Evolutionary conservation across 2,329 filamentous ascomycete genomes (phyloP).

Genomic region (Aquanectria penicillioides): DNA sequence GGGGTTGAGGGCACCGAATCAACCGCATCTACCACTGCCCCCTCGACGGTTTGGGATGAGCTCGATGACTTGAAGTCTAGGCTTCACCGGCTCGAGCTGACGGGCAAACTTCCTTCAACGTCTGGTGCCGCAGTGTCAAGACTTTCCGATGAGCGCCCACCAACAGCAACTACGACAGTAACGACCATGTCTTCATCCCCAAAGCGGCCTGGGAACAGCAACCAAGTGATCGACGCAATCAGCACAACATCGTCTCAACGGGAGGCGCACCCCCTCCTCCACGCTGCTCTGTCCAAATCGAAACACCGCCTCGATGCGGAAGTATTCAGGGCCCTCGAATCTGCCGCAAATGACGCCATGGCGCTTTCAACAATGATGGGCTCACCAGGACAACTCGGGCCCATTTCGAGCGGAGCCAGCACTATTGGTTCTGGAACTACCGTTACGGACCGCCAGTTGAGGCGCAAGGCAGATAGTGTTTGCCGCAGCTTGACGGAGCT

Average conservation of each 20-base stretch:
- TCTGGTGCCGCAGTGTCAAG: conserved; percentile 83
- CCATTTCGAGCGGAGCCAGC: conserved; percentile 74
- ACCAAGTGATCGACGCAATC: conserved; percentile 48
- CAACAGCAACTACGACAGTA: conserved; percentile 89
- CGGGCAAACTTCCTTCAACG: conserved; percentile 85
- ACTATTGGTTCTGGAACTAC: conserved; percentile 64
- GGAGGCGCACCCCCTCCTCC: conserved; percentile 80
- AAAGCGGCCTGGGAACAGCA: conserved; percentile 63
- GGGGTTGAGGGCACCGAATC: conserved; percentile 80
- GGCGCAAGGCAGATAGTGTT: conserved; percentile 90
- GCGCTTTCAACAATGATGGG: conserved; percentile 82
- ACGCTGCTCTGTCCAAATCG: conserved; percentile 82
- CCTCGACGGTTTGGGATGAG: conserved; percentile 97
- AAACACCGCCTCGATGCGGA: conserved; percentile 75
- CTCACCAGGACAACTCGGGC: conserved; percentile 72
- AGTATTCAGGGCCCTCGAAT: conserved; percentile 82
- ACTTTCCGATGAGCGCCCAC: conserved; percentile 81
- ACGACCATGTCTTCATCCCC: conserved; percentile 93
- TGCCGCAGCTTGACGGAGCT: conserved; percentile 94
- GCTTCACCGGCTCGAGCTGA: conserved; percentile 89
- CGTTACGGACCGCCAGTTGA: conserved; percentile 82
- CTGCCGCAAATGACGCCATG: conserved; percentile 83
- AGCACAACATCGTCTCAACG: conserved; percentile 55
- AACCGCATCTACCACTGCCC: conserved; percentile 85
- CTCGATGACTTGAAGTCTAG: conserved; percentile 94